Evolutionary conservation across 2,329 filamentous ascomycete species (phyloP).

Genomic region (Xylariaceae sp.): DNA sequence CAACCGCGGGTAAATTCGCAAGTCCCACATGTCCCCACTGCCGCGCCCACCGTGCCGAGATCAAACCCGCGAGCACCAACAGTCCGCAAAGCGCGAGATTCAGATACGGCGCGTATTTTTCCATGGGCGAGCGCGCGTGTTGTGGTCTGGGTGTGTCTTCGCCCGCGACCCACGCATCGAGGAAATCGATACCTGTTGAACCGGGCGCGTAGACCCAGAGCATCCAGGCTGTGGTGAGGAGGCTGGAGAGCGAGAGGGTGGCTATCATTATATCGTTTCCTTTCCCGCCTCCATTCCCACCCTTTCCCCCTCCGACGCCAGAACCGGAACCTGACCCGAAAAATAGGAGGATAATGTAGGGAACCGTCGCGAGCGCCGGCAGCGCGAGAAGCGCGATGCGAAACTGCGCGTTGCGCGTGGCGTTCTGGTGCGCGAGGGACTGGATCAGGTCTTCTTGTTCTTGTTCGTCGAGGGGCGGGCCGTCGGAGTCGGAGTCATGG

Average conservation of each 20-base stretch:
- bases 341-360: constrained; percentile 48
- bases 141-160: background rate
- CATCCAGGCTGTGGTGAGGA: constrained; percentile 58
- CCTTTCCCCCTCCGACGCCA: too few species aligned
- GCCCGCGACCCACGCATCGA: constrained; percentile 42
- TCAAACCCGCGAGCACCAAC: constrained; percentile 43
- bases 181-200: constrained; percentile 45
- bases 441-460: constrained; percentile 62
- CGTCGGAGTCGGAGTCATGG: constrained; percentile 40
- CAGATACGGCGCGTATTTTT: constrained; percentile 53
- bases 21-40: constrained; percentile 38
- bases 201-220: constrained; percentile 52
- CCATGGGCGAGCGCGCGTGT: constrained; percentile 42
- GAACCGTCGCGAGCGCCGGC: constrained; percentile 50
- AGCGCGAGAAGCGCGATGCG: constrained; percentile 53
- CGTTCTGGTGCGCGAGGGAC: constrained; percentile 50
- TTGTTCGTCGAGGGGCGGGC: constrained; percentile 37
- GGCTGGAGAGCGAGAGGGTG: constrained; percentile 57
- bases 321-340: too few species aligned
- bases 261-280: constrained; percentile 23
- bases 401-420: constrained; percentile 53
- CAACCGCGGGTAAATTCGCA: constrained; percentile 48
- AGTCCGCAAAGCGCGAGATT: constrained; percentile 54
- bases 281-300: too few species aligned
- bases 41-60: constrained; percentile 22